Conservation (phyloP, 2,329 filamentous ascomycete genomes). For the Periconia sp. region DNA sequence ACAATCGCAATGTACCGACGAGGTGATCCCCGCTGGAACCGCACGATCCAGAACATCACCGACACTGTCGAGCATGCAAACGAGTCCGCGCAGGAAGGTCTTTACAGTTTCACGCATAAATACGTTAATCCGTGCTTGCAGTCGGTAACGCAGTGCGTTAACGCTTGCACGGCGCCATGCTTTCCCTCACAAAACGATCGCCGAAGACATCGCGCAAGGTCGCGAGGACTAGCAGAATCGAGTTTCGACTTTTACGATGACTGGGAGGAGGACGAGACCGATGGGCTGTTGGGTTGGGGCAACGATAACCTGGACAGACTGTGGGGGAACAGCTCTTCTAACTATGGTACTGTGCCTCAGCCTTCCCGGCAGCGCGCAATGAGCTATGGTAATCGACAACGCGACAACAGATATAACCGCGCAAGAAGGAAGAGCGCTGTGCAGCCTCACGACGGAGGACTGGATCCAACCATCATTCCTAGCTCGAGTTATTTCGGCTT, state of each 20-base stretch:
- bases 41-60: constrained; percentile 90
- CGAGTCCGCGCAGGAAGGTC: constrained; percentile 86
- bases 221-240: constrained; percentile 72
- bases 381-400: constrained; percentile 81
- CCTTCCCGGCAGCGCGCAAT: constrained; percentile 79
- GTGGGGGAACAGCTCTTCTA: constrained; percentile 68
- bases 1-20: constrained; percentile 61
- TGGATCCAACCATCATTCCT: constrained; percentile 87
- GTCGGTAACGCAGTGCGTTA: constrained; percentile 69
- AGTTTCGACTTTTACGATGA: constrained; percentile 98
- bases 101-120: constrained; percentile 86
- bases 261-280: constrained; percentile 76
- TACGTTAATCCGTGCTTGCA: constrained; percentile 83
- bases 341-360: constrained; percentile 59
- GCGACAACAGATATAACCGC: constrained; percentile 38
- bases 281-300: constrained; percentile 76
- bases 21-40: constrained; percentile 84
- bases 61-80: constrained; percentile 90
- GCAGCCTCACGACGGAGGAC: constrained; percentile 56
- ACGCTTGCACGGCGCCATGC: constrained; percentile 71
- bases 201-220: constrained; percentile 68
- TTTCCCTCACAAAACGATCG: constrained; percentile 79
- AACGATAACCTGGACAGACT: constrained; percentile 85
- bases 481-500: constrained; percentile 87
- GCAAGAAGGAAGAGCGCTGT: constrained; percentile 61